phyloP scores from a whole-genome alignment of 2,329 filamentous ascomycete species.

The Penicillium sp. region DNA sequence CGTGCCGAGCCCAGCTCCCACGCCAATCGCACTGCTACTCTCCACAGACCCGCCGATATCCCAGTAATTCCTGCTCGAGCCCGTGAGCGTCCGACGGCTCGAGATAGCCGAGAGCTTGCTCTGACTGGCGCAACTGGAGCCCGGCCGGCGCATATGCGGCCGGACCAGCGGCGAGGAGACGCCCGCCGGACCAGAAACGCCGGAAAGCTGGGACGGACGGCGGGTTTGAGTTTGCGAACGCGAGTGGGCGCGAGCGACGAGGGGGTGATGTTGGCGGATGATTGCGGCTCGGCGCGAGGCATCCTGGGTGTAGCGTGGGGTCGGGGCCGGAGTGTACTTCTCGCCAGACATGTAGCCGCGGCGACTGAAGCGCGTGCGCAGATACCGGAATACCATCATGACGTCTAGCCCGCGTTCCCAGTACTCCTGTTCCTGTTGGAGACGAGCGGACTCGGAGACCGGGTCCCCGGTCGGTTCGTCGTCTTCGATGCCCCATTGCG shows the following conservation, averaged over 20 bases:
- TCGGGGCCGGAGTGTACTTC: conserved; percentile 36
- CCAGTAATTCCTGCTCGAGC: conserved; percentile 86
- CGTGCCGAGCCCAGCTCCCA: conserved; percentile 70
- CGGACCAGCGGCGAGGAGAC: conserved; percentile 39
- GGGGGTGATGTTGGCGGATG: conserved; percentile 85
- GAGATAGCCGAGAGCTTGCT: conserved; percentile 75
- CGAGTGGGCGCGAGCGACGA: conserved; percentile 63
- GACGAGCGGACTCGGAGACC: conserved; percentile 40
- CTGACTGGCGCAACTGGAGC: conserved; percentile 81
- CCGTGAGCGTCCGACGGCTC: conserved; percentile 56
- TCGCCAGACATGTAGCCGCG: conserved; percentile 41
- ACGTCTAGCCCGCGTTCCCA: conserved; percentile 94
- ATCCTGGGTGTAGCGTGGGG: conserved; percentile 57
- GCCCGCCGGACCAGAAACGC: conserved; percentile 27
- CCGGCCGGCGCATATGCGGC: conserved; percentile 51
- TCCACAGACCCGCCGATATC: conserved; percentile 81
- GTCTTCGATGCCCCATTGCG: conserved; percentile 69
- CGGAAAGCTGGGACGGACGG: conserved; percentile 48
- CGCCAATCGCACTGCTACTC: conserved; percentile 70
- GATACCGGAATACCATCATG: conserved; percentile 86
- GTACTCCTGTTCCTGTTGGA: conserved; percentile 68
- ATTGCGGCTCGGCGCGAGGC: conserved; percentile 76
- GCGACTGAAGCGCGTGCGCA: conserved; percentile 71
- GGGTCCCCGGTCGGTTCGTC: conserved; percentile 44
- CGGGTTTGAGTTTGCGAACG: conserved; percentile 56